phyloP scores from a whole-genome alignment of 176 grass and related monocot genomes.

The Aegilops sharonensis region DNA sequence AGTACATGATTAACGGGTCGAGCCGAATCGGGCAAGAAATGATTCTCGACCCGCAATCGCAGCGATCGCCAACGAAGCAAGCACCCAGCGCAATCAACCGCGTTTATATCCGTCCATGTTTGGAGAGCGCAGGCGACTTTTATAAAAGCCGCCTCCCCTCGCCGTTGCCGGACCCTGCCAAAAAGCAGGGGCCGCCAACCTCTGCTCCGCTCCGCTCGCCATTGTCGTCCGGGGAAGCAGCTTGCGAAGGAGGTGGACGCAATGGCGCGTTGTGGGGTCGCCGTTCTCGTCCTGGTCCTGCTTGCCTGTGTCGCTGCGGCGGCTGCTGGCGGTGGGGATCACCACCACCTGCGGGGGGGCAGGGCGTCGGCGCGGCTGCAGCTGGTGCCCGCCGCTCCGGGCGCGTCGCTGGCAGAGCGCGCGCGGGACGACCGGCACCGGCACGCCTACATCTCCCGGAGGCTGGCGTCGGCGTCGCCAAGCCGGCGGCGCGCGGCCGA shows the following conservation, averaged over 20 bases:
- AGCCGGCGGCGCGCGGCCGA: slow-evolving; percentile 23
- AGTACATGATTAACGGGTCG: not conserved
- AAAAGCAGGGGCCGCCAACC: slow-evolving; percentile 26
- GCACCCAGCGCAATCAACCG: slow-evolving; percentile 24
- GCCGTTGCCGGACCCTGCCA: slow-evolving; percentile 34
- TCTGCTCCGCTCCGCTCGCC: not conserved
- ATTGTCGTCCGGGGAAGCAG: not conserved
- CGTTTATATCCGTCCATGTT: slow-evolving; percentile 28
- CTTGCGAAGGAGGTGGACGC: not conserved
- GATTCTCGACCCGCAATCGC: not conserved
- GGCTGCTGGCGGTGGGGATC: not conserved
- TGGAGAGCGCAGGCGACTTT: not conserved
- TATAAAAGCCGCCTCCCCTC: slow-evolving; percentile 40
- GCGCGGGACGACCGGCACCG: slow-evolving; percentile 35
- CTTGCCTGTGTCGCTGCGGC: not conserved
- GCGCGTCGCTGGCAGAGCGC: slow-evolving; percentile 25
- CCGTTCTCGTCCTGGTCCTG: not conserved
- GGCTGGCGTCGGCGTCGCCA: not conserved
- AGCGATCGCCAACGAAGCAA: slow-evolving; percentile 34
- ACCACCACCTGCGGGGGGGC: not conserved
- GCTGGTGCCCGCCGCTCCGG: not conserved
- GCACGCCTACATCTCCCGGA: slow-evolving; percentile 31
- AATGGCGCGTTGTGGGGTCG: slow-evolving; percentile 4
- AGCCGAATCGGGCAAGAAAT: not conserved
- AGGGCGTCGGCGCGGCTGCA: not conserved